Conservation (phyloP, 2,329 filamentous ascomycete genomes). For the Diaporthe citrichinensis region DNA sequence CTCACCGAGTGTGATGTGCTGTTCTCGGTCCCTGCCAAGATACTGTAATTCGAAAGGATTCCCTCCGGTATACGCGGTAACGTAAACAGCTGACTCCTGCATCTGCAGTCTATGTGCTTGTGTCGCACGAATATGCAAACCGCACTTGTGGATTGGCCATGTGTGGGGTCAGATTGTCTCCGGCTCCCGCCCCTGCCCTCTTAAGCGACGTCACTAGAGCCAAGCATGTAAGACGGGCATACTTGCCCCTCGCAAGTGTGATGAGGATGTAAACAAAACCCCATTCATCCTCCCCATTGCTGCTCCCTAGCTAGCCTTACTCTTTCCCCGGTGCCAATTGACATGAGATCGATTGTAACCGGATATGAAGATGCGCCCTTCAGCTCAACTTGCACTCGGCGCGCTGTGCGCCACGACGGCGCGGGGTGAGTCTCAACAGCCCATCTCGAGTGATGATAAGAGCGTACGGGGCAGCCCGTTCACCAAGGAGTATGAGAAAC, state of each 20-base stretch:
- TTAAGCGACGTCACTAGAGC: neutral
- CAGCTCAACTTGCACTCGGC: neutral
- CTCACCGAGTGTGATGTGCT: no score
- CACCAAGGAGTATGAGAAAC: conserved; percentile 38
- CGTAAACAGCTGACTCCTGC: no score
- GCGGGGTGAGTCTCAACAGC: conserved; percentile 17
- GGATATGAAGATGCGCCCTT: neutral
- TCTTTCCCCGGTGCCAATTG: no score
- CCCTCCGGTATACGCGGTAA: no score
- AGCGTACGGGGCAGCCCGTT: conserved; percentile 34
- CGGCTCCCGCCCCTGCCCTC: neutral
- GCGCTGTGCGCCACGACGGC: conserved; percentile 9
- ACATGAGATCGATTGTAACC: neutral
- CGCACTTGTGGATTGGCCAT: neutral
- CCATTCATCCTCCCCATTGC: no score
- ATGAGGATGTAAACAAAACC: neutral
- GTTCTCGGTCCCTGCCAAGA: no score
- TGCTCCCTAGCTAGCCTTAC: neutral
- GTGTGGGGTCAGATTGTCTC: neutral
- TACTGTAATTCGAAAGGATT: no score
- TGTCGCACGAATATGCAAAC: no score
- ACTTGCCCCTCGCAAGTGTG: neutral
- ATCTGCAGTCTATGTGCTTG: no score
- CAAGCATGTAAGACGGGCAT: conserved; percentile 1
- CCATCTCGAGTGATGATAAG: neutral